These are phyloP conservation scores for Starmerella powellii DNA, from an alignment of 805 yeast genomes.

Conservation along the genomic window DNA sequence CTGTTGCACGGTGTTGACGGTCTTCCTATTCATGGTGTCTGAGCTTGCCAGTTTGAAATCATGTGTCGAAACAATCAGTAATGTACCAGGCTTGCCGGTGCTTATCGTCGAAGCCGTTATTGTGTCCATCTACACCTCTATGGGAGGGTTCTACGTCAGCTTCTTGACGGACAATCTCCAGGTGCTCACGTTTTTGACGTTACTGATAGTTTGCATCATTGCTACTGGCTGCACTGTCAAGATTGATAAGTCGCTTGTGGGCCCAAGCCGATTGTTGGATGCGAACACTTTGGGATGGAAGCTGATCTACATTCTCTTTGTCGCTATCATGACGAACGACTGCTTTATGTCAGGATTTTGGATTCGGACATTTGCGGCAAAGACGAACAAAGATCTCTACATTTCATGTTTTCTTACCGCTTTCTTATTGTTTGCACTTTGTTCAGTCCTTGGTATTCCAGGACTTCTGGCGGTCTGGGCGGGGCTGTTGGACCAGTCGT, in stretches of 20 bases:
- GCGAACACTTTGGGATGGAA: conserved; percentile 78
- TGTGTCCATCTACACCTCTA: conserved; percentile 71
- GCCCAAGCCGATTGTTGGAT: conserved; percentile 51
- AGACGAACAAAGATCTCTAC: conserved; percentile 57
- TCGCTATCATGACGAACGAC: conserved; percentile 83
- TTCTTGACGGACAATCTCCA: conserved; percentile 80
- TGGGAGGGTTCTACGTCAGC: conserved; percentile 84
- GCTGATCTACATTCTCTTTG: conserved; percentile 65
- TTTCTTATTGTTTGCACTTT: conserved; percentile 47
- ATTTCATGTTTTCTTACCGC: conserved; percentile 71
- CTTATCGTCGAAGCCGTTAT: conserved; percentile 80
- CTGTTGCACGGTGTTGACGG: conserved; percentile 69
- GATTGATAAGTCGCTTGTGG: conserved; percentile 47
- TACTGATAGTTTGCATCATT: conserved; percentile 57
- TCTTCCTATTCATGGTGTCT: conserved; percentile 76
- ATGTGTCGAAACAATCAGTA: conserved; percentile 68
- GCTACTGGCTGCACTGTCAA: conserved; percentile 68
- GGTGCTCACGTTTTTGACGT: conserved; percentile 53
- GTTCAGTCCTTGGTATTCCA: conserved; percentile 64
- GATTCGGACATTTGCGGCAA: conserved; percentile 87
- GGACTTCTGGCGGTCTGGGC: conserved; percentile 91
- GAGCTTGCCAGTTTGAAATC: conserved; percentile 71
- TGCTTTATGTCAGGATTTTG: conserved; percentile 86
- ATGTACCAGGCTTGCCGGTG: conserved; percentile 65
- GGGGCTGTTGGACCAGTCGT: conserved; percentile 39